A percentile compares a stretch with the other conserved stretches of the same genome.
phyloP scores from a whole-genome alignment of 73 alveolate genomes.

The Urostyla sp. region DNA sequence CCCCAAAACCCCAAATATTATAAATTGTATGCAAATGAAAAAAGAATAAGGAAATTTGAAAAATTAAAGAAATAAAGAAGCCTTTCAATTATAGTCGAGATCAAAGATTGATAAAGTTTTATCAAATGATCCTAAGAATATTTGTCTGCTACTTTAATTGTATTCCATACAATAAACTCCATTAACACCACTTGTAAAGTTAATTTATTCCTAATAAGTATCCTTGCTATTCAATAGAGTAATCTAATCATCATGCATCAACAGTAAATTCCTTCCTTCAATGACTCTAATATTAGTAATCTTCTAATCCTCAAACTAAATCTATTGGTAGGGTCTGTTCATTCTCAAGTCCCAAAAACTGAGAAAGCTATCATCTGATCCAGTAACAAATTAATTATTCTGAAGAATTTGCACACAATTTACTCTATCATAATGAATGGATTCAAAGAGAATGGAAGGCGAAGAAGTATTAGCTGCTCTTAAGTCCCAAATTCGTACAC shows the following conservation, averaged over 20 bases:
- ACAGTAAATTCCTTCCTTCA: neutral
- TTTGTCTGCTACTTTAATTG: too few relatives aligned
- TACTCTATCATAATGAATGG: slow-evolving; percentile 11
- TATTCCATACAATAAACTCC: too few relatives aligned
- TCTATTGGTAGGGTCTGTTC: neutral
- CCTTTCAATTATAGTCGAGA: too few relatives aligned
- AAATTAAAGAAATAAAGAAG: too few relatives aligned
- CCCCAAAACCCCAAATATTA: too few relatives aligned
- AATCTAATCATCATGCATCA: neutral
- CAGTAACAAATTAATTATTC: neutral
- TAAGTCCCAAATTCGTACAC: slow-evolving; percentile 26
- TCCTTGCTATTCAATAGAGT: neutral
- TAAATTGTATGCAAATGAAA: too few relatives aligned
- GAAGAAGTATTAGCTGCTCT: neutral
- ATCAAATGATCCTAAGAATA: too few relatives aligned
- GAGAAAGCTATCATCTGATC: slow-evolving; percentile 29
- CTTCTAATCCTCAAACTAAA: neutral
- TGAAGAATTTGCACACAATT: neutral
- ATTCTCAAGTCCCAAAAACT: slow-evolving; percentile 36
- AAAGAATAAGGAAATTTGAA: too few relatives aligned
- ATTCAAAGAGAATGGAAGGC: neutral
- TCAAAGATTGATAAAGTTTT: too few relatives aligned
- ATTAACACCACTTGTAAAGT: too few relatives aligned
- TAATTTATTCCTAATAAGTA: too few relatives aligned
- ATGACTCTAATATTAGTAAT: slow-evolving; percentile 1